Base-by-base conservation (phyloP, 2,329 filamentous ascomycete species). In the Cercospora janseana region DNA sequence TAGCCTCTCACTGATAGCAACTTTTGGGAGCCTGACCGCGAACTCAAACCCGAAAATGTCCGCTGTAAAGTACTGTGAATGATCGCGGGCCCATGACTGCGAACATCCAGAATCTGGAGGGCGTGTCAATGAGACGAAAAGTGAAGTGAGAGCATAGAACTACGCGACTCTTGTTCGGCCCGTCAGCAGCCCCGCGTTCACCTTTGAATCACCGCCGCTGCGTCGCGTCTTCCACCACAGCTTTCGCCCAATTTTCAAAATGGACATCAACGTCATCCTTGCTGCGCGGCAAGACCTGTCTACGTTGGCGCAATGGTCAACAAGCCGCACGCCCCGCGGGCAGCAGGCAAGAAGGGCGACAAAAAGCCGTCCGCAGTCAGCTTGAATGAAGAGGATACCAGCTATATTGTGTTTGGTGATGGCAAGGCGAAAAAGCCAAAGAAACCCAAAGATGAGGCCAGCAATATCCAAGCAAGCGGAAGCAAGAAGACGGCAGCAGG, bases 381-480 rank as follows among this genome's bases (percentile, higher is more conserved):
- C 57, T n/a, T 61, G 43, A 72, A 72, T 21, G 71, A 66, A 42
- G 74, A 77, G 49, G 74, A 76, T 44, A 74, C 71, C 35, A 74
- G 72, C 55, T 75, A 65, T 60, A 76, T 77, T 27, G 71, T 76
- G 35, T 77, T 77, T 55, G 72, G 72, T 12, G 70, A 74, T 51
- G 69, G 69, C 27, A 65, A 67, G 27, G 54, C 62, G 4, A 70
- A 70, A 51, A 77, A 75, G 60, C 76, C 73, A 51, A 49, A 59
- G 64, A 74, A 69, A 57, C 69, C 65, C 57, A 24, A 46, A 6
- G 46, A 52, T 31, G 48, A 56, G 16, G 54, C 54, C n/a, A 46
- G 16, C 21, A 45, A 34, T 20, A 10, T 15, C 9, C 51, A n/a
- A 24, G 26, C 32, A 24, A 20, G 44, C 4, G 47, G 51, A 6